Evolutionary conservation across 148 eudicot genomes (phyloP), one percentile per base, ranked within the genome.

Genomic region (Agrostemma githago): DNA sequence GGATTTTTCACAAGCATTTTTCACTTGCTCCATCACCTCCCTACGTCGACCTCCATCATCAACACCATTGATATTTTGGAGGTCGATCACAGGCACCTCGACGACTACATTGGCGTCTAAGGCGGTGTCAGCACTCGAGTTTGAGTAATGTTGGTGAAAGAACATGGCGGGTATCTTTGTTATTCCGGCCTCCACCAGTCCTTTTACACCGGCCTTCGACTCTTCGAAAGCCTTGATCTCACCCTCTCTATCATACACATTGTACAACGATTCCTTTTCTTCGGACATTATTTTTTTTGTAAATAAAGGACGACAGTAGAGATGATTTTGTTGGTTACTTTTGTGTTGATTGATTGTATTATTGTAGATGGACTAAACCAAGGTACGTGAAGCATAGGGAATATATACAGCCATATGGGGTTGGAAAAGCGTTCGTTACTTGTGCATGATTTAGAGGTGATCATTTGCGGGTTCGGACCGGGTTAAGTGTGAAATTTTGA

Each of bases 121-220:
- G 34, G 34, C 34, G 34, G 34, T 60, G 63, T n/a, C 8, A 14
- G 10, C 46, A 11, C 56, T 51, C 56, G 56, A 51, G 16, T 62
- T 26, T 37, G 5, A 11, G 40, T n/a, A n/a, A n/a, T 12, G 3
- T 34, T 46, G 10, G 38, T 72, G 74, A 14, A 72, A 40, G 16
- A 72, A 72, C 10, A 72, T 34, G 37, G 6, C 10, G 6, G 74
- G 74, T 5, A 72, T 5, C n/a, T 72, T 58, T 37, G 74, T 58
- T 4, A 72, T 41, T 63, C 74, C 74, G 5, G 64, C 53, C 40
- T 72, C 65, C 3, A 72, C 74, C 5, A 72, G 7, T 2, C 74
- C 74, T n/a, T 59, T 72, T 16, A 72, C 74, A 54, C 74, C 74
- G 4, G 74, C 11, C n/a, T 72, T 72, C 37, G 74, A 58, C n/a